A percentile compares a stretch with the other conserved stretches of the same genome.
Evolutionary conservation across 805 yeast species (phyloP).

Genomic region (Cyberlindnera amylophila): DNA sequence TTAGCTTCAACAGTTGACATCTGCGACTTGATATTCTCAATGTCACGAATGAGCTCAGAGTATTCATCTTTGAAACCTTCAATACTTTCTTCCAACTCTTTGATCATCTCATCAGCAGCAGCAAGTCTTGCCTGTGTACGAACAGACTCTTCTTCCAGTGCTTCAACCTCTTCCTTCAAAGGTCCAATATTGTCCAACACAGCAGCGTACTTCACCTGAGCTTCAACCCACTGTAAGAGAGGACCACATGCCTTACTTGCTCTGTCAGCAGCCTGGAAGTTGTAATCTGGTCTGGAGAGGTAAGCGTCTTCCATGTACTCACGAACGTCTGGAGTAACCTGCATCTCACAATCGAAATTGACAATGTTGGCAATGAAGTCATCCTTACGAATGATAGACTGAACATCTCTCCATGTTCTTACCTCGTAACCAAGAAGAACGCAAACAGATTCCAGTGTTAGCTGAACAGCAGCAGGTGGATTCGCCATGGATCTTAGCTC

Average conservation of each 20-base stretch:
- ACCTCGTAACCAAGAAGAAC: slow-evolving; percentile 69
- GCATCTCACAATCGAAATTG: slow-evolving; percentile 58
- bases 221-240: slow-evolving; percentile 79
- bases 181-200: slow-evolving; percentile 75
- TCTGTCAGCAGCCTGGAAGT: slow-evolving; percentile 68
- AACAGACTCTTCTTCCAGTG: slow-evolving; percentile 54
- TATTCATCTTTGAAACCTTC: slow-evolving; percentile 64
- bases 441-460: slow-evolving; percentile 87
- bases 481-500: slow-evolving; percentile 85
- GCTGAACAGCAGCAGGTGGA: slow-evolving; percentile 85
- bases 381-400: slow-evolving; percentile 72
- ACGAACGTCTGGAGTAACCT: slow-evolving; percentile 52
- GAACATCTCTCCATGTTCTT: slow-evolving; percentile 77
- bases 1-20: slow-evolving; percentile 58
- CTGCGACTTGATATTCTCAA: slow-evolving; percentile 70
- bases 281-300: slow-evolving; percentile 60
- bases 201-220: slow-evolving; percentile 75
- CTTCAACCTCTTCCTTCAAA: slow-evolving; percentile 56
- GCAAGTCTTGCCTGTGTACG: slow-evolving; percentile 63
- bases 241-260: slow-evolving; percentile 98
- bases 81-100: slow-evolving; percentile 66
- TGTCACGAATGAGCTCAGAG: slow-evolving; percentile 70
- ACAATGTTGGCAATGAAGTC: slow-evolving; percentile 86
- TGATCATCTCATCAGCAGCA: slow-evolving; percentile 80
- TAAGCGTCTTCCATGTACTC: slow-evolving; percentile 55